Evolutionary conservation across 306 rosid species (phyloP), one percentile per base, ranked within the genome.

Genomic region (Ochetophila trinervis): DNA sequence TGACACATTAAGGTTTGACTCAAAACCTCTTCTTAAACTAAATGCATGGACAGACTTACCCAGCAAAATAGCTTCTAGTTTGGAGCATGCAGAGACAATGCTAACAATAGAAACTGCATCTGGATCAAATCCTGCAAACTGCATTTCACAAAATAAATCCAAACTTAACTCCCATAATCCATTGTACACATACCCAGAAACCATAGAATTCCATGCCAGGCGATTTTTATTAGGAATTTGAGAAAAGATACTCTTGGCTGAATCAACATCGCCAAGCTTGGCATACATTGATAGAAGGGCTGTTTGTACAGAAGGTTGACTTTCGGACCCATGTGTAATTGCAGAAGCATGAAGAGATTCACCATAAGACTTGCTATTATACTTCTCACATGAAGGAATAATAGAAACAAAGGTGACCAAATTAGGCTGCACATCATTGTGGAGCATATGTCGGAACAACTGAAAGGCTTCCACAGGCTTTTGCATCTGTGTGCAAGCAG

Each of bases 331-430:
- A 35, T 78, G 79, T 60, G 48, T 78, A 35, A 69, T 57, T 8
- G 47, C 79, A 10, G 44, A 59, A 58, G 79, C 83, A 59, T 78
- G 83, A 60, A 78, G 56, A 16, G 79, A 78, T 27, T 73, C 72
- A 4, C 83, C 78, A 19, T 18, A 58, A 13, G 52, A 48, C 47
- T 13, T 15, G 67, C 69, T n/a, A 36, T 10, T 24, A 23, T 23
- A 40, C 22, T 22, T 53, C 69, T 74, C 79, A 54, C 76, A 78
- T 4, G 79, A 68, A 63, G 83, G 79, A 47, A 73, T 60, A 35
- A 74, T 24, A 12, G 83, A 78, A 22, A 74, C 66, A 11, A 78
- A 69, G 45, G 79, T 78, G 44, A 78, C 54, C 49, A 35, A 57
- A 51, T 63, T 55, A 64, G 76, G 79, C 61, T n/a, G 34, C 17